Evolutionary conservation across 345 rosid genomes (phyloP).

Genomic region (Euphorbia peplus): DNA sequence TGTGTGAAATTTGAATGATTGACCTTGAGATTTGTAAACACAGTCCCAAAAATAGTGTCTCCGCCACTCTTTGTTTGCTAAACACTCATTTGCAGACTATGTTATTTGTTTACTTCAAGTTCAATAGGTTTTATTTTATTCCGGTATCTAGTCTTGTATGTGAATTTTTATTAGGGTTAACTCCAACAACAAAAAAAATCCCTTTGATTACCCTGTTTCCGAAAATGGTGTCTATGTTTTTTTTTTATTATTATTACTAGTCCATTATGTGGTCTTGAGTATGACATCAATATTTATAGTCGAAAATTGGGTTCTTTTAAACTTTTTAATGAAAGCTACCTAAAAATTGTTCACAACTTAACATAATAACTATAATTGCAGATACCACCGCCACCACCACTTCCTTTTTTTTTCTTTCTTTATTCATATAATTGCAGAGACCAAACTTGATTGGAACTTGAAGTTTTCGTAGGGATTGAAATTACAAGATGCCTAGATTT

Average conservation of each 20-base stretch:
- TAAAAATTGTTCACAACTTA: slow-evolving; percentile 1
- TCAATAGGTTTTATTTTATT: not conserved
- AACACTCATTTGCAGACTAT: not conserved
- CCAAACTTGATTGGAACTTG: no score
- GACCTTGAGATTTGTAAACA: not conserved
- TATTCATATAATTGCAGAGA: not conserved
- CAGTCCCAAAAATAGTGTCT: not conserved
- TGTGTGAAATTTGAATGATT: not conserved
- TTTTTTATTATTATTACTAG: no score
- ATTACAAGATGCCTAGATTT: not conserved
- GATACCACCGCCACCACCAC: no score
- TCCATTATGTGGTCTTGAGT: no score
- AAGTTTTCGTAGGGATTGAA: not conserved
- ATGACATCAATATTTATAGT: no score
- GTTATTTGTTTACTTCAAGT: not conserved
- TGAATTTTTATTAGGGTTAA: no score
- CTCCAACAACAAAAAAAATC: no score
- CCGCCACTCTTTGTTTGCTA: not conserved
- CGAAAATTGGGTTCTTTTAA: no score
- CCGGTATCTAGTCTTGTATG: not conserved
- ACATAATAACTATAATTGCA: not conserved
- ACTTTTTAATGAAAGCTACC: not conserved
- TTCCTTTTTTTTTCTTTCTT: no score
- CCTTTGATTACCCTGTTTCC: no score
- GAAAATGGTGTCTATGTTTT: no score